phyloP scores from a whole-genome alignment of 768 basidiomycete genomes.

The Lepiota venenata region DNA sequence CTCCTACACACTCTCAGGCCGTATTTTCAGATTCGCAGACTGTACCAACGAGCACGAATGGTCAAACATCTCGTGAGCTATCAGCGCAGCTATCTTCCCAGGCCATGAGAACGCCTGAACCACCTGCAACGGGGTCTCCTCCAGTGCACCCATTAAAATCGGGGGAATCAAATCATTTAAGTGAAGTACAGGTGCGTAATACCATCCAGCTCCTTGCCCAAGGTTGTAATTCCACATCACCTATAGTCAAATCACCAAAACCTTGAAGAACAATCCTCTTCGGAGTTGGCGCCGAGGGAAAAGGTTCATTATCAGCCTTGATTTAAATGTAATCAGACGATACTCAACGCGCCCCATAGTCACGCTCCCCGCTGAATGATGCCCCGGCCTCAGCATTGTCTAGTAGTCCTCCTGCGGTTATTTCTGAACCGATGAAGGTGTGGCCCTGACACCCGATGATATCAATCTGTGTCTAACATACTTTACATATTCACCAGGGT shows the following conservation, averaged over 20 bases:
- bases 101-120: neutral
- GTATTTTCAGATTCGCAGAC: neutral
- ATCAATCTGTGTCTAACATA: too few species aligned
- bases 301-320: neutral
- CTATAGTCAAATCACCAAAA: too few species aligned
- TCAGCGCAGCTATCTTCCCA: neutral
- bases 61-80: neutral
- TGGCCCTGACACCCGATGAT: neutral
- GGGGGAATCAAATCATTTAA: too few species aligned
- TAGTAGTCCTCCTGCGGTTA: neutral
- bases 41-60: neutral
- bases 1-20: neutral
- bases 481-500: too few species aligned
- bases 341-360: neutral
- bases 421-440: neutral
- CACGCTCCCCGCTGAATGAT: constrained; percentile 1
- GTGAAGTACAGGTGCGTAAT: neutral
- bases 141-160: too few species aligned
- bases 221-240: too few species aligned
- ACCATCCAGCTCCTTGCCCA: neutral
- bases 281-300: neutral
- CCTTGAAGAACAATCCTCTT: too few species aligned
- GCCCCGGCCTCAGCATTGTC: neutral
- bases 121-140: neutral
- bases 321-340: too few species aligned